Base-by-base conservation (phyloP, 805 yeast species). In the Myxozyma neotropica region DNA sequence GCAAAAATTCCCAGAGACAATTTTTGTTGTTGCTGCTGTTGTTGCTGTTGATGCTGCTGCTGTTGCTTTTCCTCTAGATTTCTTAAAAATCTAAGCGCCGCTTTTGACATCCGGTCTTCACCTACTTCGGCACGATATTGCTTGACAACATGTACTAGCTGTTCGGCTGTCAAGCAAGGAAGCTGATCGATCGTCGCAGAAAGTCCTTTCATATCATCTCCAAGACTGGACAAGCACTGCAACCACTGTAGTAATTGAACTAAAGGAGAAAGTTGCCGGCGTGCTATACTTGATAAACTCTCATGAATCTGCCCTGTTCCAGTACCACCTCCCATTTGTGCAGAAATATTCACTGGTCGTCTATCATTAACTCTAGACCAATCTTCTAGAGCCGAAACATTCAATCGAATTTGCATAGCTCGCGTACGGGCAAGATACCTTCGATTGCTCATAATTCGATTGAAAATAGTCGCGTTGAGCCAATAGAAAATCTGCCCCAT, bases 321-420 rank as follows among this genome's bases (percentile, higher is more conserved):
- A 6, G 59, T 58, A 17, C 58, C 63, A 12, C 55, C 53, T 44
- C 68, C 71, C 33, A 66, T 65, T 24, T 72, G 66, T 17, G 43
- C n/a, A 36, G 53, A 23, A 8, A 48, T 23, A 10, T 48, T 26
- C 55, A 71, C 73, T 13, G 83, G 82, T 29, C 78, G 77, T 65
- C 81, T 76, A 68, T 84, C 83, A 66, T 85, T 87, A 4, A 83
- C 78, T 60, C 96, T 81, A 31, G 93, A 81, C 99, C 99, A 94
- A 70, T 94, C 97, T 73, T 94, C 97, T 45, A 94, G 74, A 4
- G 88, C 81, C 0, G 97, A 90, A 8, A 94, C 69, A 68, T 94
- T 94, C 55, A 94, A 80, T 56, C 97, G 78, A 47, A 94, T 86
- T 71, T 94, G 98, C 73, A 94, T 83, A 0, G 97, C 98, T 63